Evolutionary conservation across 2,329 filamentous ascomycete species (phyloP), one percentile per base, ranked within the genome.

Genomic region (Aphanoascus verrucosus): DNA sequence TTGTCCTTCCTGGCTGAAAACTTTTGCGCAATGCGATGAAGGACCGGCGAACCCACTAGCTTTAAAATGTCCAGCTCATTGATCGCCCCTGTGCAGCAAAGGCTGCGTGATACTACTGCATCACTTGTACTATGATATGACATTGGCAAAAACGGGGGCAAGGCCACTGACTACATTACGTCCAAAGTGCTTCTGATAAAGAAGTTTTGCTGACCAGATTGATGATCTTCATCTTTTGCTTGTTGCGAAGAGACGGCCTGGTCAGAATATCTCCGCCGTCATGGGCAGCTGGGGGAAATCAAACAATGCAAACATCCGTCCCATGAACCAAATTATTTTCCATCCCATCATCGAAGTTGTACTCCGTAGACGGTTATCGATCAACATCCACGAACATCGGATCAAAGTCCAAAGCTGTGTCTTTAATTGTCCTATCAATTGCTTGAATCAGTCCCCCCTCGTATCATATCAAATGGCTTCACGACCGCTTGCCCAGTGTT

Each of bases 1-100:
- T 57, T 40, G 53, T 54, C 12, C 53, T 59, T 11, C 52, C 46
- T 37, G 20, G 31, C n/a, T 50, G 37, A 48, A 17, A n/a, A 28
- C n/a, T 28, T 4, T 28, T 28, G 23, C 7, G 23, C 7, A 7
- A 28, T 28, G 23, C 23, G 23, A 7, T 28, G 23, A 28, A 28
- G 23, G 23, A 28, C 23, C 23, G 23, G 23, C 23, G 7, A 28
- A 7, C 7, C 23, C 23, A 4, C 23, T 28, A 28, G 23, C 23
- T 28, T 7, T 28, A 28, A 28, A 28, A 28, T 28, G 23, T 28
- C 23, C 7, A 7, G 23, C 23, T 3, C 23, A 28, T 28, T 3
- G 23, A 28, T 28, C 23, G 23, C 23, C 23, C 23, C 23, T 28
- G 3, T 7, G 23, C 3, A 28, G 23, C 23, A 28, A 28, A 28